phyloP scores from a whole-genome alignment of 2,329 filamentous ascomycete species.

The Tothia fuscella region DNA sequence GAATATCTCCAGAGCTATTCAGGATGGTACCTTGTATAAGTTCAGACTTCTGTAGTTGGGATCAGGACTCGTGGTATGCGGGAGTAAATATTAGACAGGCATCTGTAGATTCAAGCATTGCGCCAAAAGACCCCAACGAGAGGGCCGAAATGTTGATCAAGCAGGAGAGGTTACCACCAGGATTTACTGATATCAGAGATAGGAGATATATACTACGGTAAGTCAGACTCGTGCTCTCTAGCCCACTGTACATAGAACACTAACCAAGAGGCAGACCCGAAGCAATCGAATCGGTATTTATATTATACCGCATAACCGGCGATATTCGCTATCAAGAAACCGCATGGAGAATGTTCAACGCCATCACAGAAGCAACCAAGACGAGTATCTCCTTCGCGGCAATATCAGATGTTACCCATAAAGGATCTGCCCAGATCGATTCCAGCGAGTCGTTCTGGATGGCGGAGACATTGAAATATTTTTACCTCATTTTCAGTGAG shows the following conservation, averaged over 20 bases:
- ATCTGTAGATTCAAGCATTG: constrained; percentile 5
- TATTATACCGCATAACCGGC: constrained; percentile 48
- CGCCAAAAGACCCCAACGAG: constrained; percentile 4
- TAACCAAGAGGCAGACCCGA: constrained; percentile 28
- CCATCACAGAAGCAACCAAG: constrained; percentile 30
- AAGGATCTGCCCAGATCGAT: constrained; percentile 26
- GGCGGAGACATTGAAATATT: constrained; percentile 86
- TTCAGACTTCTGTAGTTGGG: constrained; percentile 30
- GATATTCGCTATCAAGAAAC: constrained; percentile 34
- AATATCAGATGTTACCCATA: constrained; percentile 26
- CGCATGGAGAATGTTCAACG: constrained; percentile 40
- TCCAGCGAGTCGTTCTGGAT: constrained; percentile 66
- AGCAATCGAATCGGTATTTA: constrained; percentile 50
- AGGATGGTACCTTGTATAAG: constrained; percentile 31
- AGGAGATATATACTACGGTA: constrained; percentile 33
- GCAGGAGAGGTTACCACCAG: constrained; percentile 24
- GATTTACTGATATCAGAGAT: constrained; percentile 33
- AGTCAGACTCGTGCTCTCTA: not conserved
- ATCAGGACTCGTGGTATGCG: constrained; percentile 30
- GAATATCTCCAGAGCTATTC: constrained; percentile 44
- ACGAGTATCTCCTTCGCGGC: constrained; percentile 36
- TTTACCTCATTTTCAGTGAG: constrained; percentile 67
- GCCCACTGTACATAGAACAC: not conserved
- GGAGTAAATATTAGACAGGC: constrained; percentile 16
- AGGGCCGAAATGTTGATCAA: constrained; percentile 3